phyloP scores from a whole-genome alignment of 1,139 yeast genomes.

The Wickerhamomyces sp. region DNA sequence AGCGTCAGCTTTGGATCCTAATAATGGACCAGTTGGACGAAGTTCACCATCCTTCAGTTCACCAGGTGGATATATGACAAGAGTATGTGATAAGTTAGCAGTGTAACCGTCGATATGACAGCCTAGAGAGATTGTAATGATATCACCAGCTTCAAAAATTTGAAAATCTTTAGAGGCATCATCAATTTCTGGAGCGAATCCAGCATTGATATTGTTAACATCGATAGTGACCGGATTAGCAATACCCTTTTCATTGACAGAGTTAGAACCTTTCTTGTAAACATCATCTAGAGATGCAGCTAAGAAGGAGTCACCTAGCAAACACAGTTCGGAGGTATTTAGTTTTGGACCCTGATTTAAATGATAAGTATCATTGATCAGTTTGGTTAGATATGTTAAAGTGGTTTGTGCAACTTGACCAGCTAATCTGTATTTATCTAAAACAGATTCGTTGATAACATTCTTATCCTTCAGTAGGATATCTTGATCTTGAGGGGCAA shows the following conservation, averaged over 20 bases:
- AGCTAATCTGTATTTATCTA: constrained; percentile 83
- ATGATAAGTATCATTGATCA: constrained; percentile 72
- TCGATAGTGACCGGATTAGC: constrained; percentile 89
- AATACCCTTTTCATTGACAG: constrained; percentile 77
- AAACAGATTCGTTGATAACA: constrained; percentile 51
- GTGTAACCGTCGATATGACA: constrained; percentile 96
- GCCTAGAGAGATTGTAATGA: constrained; percentile 78
- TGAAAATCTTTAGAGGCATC: constrained; percentile 37
- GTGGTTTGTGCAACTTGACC: constrained; percentile 93
- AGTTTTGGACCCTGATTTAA: constrained; percentile 32
- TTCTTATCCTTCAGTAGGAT: constrained; percentile 72
- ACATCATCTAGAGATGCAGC: constrained; percentile 47
- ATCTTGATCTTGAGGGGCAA: constrained; percentile 68
- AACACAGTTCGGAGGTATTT: constrained; percentile 71
- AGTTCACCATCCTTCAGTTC: constrained; percentile 27
- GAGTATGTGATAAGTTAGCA: constrained; percentile 77
- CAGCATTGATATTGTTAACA: constrained; percentile 70
- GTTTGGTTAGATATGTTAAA: constrained; percentile 55
- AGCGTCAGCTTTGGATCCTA: constrained; percentile 86
- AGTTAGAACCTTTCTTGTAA: constrained; percentile 40
- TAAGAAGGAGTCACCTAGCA: constrained; percentile 74
- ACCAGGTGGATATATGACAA: constrained; percentile 74
- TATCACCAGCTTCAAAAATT: constrained; percentile 68
- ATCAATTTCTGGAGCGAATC: constrained; percentile 83
- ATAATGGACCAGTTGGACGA: constrained; percentile 68